Base-by-base conservation (phyloP, 2,329 filamentous ascomycete species). In the Paracoccidioides brasiliensis region DNA sequence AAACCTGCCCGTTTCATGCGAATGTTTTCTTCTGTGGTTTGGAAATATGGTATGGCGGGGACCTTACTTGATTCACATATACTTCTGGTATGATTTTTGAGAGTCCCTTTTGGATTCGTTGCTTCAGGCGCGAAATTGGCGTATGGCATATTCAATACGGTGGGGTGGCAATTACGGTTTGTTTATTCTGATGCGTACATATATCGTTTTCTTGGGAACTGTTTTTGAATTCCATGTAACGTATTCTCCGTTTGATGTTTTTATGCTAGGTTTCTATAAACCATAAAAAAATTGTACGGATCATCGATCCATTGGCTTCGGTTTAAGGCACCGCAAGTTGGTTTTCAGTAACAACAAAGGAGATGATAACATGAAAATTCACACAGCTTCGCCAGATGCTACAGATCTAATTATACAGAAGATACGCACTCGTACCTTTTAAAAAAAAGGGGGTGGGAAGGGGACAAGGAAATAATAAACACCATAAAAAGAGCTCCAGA, bases 341-440 rank as follows among this genome's bases (percentile, higher is more conserved):
- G 37, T 35, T 49, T 15, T 14, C 40, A 8, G n/a, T 50, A 14
- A 14, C 8, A 28, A 9, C 5, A 30, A 45, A 45, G 3, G n/a
- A 45, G 6, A 33, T 15, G 30, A 48, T 15, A 48, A n/a, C n/a
- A 38, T 15, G 10, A 33, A 52, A 22, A 22, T 22, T 22, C 5
- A 5, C 38, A 42, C 22, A 52, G 7, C 50, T 52, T 52, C n/a
- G n/a, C 33, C 50, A 52, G 42, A 52, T 43, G 32, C 37, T 32
- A 52, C 28, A 33, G 22, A 33, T 52, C 50, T 52, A 52, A 28
- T 52, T 43, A 42, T 52, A 52, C 50, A 52, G 22, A 51, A 41
- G 15, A 10, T 37, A 30, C 37, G n/a, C n/a, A 40, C 6, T 22
- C 32, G n/a, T 35, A 51, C 30, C 32, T 41, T 48, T 30, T 48